Evolutionary conservation across 805 yeast genomes (phyloP), one percentile per base, ranked within the genome.

Genomic region (Candida silvatica): DNA sequence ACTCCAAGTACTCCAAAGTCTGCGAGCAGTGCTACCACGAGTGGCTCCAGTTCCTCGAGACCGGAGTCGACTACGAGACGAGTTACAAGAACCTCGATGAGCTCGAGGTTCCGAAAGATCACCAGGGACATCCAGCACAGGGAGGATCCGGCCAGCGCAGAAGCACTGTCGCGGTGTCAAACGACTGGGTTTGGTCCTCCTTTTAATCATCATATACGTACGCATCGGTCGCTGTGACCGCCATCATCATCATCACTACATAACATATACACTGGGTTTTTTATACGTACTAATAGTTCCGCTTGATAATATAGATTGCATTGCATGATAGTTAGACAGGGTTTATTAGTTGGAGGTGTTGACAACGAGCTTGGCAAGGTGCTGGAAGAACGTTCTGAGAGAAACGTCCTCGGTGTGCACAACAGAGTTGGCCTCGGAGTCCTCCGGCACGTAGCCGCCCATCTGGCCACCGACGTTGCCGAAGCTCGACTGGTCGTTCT

Each of bases 321-420:
- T 22, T 22, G 24, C 7, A 8, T 12, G 11, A 22, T 12, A 12
- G 7, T 22, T 22, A 26, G 16, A 11, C 7, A 26, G 29, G 20
- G 16, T 28, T 27, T 8, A 8, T 27, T 17, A 28, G 27, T 23
- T 32, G 11, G 36, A 26, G 29, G 8, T 16, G 24, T 58, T 59
- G 29, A 90, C 97, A 36, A 90, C 94, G 45, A 88, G 76, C 61
- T 85, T 85, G 58, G 88, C 94, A 54, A 92, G 73, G 61, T 92
- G 97, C 34, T 80, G 71, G 94, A 92, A 90, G 62, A 92, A 92
- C 31, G 87, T 87, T 64, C 90, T 95, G 59, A 92, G 68, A 36
- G 90, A 79, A 34, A 92, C 95, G 62, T 92, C 98, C 62, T 92
- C 98, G 17, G 98, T 92, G 57, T 90, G 77, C 32, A 92, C 97